Evolutionary conservation across 306 rosid genomes (phyloP), one percentile per base, ranked within the genome.

Genomic region (Acacia acuminata): DNA sequence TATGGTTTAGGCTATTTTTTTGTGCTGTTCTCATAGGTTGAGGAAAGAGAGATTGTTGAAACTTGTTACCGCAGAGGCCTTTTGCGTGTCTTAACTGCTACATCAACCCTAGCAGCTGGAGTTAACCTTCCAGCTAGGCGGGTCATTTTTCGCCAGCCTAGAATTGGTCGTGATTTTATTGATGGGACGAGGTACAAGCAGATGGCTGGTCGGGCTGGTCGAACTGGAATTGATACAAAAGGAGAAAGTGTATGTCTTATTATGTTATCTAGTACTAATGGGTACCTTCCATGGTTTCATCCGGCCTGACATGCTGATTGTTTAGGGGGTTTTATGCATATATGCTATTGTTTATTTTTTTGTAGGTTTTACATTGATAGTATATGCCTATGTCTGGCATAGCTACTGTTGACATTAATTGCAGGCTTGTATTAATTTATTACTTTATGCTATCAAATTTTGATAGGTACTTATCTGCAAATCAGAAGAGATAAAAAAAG

Each of bases 181-280:
- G 99, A 96, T 83, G 99, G 94, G 78, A 92, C 97, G 11, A 91
- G 94, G 89, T 96, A 96, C 89, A 92, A 81, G 71, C 98, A 96
- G 88, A 96, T 96, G 99, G 94, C 98, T 88, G 99, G 99, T 63
- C 92, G 99, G 77, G 99, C 99, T 87, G 99, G 99, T 83, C 93
- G 98, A 81, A 93, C 99, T 80, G 99, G 99, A 82, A 96, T 96
- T 77, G 99, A 96, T 88, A 89, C 99, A 36, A 94, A 90, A 73
- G 99, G 99, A 77, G 98, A 96, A 86, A 95, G 99, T 86, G 99
- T 95, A 92, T 27, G 98, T 50, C 36, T 73, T 67, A 36, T 66
- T 87, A 42, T 56, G 76, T 75, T 66, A 69, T 42, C 65, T 24
- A 44, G 56, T 75, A 22, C 77, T 71, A 30, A 64, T 71, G n/a